Evolutionary conservation across 371 early-diverging fungal genomes (phyloP), one percentile per base, ranked within the genome.

Genomic region (Umbelopsis sp.): DNA sequence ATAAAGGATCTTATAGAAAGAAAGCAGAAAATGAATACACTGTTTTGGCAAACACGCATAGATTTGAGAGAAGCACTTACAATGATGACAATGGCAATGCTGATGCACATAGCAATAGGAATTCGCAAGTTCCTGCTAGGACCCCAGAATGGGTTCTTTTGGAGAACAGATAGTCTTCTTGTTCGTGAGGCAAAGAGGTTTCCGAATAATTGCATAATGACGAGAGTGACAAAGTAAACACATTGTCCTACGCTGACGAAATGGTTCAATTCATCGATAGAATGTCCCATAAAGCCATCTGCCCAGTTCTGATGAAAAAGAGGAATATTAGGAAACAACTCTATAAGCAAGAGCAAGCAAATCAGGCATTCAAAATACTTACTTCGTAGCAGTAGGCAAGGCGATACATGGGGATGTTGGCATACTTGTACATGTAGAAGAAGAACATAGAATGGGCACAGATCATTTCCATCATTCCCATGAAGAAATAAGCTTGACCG

Each of bases 401-500:
- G 7, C 35, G 57, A 35, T 57, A 35, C 41, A 77, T 69, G 0
- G 51, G 44, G 50, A 85, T 71, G 12, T 71, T 72, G 53, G 70
- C 71, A 25, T 69, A 69, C 51, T 69, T 32, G 46, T 69, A 74
- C 69, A 76, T 74, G 72, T 79, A 87, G 41, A 78, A 66, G 64
- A 86, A 87, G 75, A 76, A 87, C 77, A 83, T 74, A 7, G 69
- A 38, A 53, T 78, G 80, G 18, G 72, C 79, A 6, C 70, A 66
- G 20, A 79, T 48, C 2, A 72, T 69, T 72, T 78, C 69, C n/a
- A 76, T 44, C 45, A 79, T 38, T 3, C 88, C 88, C 65, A 87
- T 76, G 67, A 86, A 64, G 12, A 64, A n/a, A 77, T 88, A 88
- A 10, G 79, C 72, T 44, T 87, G 86, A 0, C 75, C 22, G 64